A percentile compares a stretch with the other conserved stretches of the same genome.
These are phyloP conservation scores for Pachyrhizus erosus DNA, from an alignment of 306 rosid species.

Conservation along the genomic window DNA sequence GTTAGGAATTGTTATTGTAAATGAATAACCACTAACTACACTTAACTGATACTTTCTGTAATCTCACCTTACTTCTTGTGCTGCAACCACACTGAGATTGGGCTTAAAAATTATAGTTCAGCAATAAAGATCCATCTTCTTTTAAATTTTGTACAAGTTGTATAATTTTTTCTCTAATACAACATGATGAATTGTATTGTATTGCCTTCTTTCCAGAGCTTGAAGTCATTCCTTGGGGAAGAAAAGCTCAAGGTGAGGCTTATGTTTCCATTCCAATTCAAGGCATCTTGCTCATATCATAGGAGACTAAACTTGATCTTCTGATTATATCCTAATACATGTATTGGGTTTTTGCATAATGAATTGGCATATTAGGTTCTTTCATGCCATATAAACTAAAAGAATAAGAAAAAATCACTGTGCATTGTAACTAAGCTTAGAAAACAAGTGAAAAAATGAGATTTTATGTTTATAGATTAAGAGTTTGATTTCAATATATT, in stretches of 20 bases:
- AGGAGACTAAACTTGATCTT: not conserved
- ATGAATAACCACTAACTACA: too few species aligned
- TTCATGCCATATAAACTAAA: not conserved
- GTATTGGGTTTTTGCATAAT: not conserved
- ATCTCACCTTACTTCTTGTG: too few species aligned
- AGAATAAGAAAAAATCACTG: not conserved
- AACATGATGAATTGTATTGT: slow-evolving; percentile 1
- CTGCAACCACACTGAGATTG: too few species aligned
- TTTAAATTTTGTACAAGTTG: too few species aligned
- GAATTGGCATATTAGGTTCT: not conserved
- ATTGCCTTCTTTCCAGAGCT: slow-evolving; percentile 60
- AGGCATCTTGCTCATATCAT: not conserved
- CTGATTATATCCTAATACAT: not conserved
- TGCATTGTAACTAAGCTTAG: not conserved
- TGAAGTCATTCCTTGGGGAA: slow-evolving; percentile 77
- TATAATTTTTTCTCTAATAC: too few species aligned
- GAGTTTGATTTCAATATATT: not conserved
- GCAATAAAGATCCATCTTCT: too few species aligned
- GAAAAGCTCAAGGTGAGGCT: slow-evolving; percentile 75
- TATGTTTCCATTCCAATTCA: not conserved
- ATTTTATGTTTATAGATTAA: not conserved
- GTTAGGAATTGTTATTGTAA: too few species aligned
- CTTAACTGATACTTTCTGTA: too few species aligned
- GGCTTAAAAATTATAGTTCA: too few species aligned
- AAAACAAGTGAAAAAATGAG: not conserved